Base-by-base conservation (phyloP, 495 filamentous ascomycete species). In the Durotheca rogersii region DNA sequence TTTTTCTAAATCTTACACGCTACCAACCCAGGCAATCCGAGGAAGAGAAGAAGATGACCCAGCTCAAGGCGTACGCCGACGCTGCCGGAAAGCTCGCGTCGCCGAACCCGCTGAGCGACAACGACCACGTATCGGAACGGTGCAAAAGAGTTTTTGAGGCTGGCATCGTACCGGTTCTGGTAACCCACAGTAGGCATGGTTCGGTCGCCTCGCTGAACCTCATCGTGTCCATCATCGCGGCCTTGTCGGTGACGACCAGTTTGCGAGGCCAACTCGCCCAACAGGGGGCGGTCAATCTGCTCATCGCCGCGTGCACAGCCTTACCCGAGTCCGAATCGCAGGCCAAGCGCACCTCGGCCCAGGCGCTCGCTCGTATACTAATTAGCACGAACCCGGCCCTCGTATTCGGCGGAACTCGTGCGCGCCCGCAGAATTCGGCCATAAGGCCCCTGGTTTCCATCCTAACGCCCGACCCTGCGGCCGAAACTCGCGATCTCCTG, bases 31-130 rank as follows among this genome's bases (percentile, higher is more conserved):
- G 71, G n/a, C 72, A 89, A 14, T 84, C 89, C 7, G 92, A 96
- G 58, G 93, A 97, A 62, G 86, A 96, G 64, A 93, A 91, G 72
- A 86, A 86, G 47, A 85, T 99, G 65, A 76, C 78, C 1, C 85
- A 99, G 59, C 80, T 97, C 19, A 96, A 94, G 70, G 85, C 89
- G 2, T 97, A 96, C 60, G 91, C 93, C 15, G 88, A 95, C 60
- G 85, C 89, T 6, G 81, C 82, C 4, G 82, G 84, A 45, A 78
- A 82, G 20, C 64, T 81, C 7, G 51, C 73, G 2, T 70, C 81
- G 15, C 72, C 81, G 1, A 84, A 93, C 62, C 78, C 81, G 4
- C 72, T 90, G 3, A 85, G 88, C 51, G 78, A 86, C 40, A 82
- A 95, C 34, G 72, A 84, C 4, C 82, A 85, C 39, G 90, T 95